phyloP scores from a whole-genome alignment of 768 basidiomycete species.

The Pholiota conissans region DNA sequence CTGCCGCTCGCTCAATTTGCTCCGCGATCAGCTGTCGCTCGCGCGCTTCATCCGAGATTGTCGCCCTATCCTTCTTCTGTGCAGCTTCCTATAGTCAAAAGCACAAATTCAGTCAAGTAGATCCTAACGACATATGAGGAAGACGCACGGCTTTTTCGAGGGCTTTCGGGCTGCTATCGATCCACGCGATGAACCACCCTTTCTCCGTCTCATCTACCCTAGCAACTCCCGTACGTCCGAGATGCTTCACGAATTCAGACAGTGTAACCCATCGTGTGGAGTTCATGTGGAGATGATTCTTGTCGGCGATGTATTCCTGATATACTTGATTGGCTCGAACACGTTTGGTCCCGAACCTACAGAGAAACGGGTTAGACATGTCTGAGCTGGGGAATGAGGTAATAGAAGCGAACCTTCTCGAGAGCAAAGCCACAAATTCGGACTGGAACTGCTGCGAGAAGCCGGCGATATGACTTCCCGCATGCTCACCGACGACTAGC shows the following conservation, averaged over 20 bases:
- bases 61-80: constrained; percentile 88
- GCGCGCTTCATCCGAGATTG: constrained; percentile 91
- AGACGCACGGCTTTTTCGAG: constrained; percentile 78
- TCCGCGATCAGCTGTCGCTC: constrained; percentile 88
- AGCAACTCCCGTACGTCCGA: constrained; percentile 83
- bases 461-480: constrained; percentile 87
- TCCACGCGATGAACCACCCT: constrained; percentile 97
- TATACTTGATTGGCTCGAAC: constrained; percentile 95
- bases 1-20: constrained; percentile 87
- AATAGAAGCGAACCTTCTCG: constrained; percentile 61
- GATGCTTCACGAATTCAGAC: constrained; percentile 91
- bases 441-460: constrained; percentile 88
- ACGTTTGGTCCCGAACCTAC: constrained; percentile 89
- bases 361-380: constrained; percentile 1
- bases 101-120: background rate
- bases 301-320: constrained; percentile 96
- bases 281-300: constrained; percentile 96
- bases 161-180: constrained; percentile 94
- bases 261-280: constrained; percentile 96
- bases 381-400: background rate
- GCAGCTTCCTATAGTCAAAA: constrained; percentile 61
- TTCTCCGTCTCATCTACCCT: constrained; percentile 98
- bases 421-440: constrained; percentile 89
- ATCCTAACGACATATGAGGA: background rate
- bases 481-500: constrained; percentile 94